These are phyloP conservation scores for Annulohypoxylon maeteangense DNA, from an alignment of 495 filamentous ascomycete genomes.

Conservation along the genomic window DNA sequence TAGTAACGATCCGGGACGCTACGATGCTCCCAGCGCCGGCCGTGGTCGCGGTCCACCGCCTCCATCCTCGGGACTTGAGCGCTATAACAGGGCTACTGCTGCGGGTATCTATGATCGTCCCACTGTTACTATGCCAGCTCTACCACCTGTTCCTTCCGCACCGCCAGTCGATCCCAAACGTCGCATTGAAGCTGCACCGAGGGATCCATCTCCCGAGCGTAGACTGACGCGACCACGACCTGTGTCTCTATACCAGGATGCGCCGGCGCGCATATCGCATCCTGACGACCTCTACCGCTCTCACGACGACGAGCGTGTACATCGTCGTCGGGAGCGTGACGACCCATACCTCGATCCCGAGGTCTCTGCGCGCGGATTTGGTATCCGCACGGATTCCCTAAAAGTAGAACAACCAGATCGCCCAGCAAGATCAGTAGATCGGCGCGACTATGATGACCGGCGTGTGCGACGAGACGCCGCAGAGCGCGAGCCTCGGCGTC, in stretches of 20 bases:
- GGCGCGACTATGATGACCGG: conserved; percentile 51
- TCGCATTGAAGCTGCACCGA: conserved; percentile 47
- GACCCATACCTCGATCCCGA: conserved; percentile 54
- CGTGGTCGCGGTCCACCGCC: conserved; percentile 67
- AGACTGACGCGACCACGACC: conserved; percentile 52
- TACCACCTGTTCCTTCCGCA: conserved; percentile 49
- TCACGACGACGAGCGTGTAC: conserved; percentile 52
- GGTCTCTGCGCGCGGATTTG: conserved; percentile 56
- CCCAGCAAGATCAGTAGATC: conserved; percentile 40
- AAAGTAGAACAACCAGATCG: conserved; percentile 44
- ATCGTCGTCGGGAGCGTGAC: conserved; percentile 48
- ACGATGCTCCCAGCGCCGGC: conserved; percentile 59
- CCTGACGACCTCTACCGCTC: conserved; percentile 56
- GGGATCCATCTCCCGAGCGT: conserved; percentile 49
- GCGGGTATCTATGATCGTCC: conserved; percentile 58
- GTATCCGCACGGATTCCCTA: conserved; percentile 54
- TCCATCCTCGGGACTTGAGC: conserved; percentile 71
- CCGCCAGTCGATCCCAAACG: conserved; percentile 49
- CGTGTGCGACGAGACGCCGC: conserved; percentile 47
- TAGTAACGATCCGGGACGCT: conserved; percentile 65
- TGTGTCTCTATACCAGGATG: conserved; percentile 60
- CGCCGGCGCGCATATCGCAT: conserved; percentile 48
- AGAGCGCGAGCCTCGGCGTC: conserved; percentile 49
- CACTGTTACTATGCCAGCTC: conserved; percentile 55
- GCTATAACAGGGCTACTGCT: conserved; percentile 55